Percentiles rank a stretch among this genome's conserved stretches.
phyloP scores from a whole-genome alignment of 1,284 basidiomycete genomes.

The Tilletiopsis washingtonensis region DNA sequence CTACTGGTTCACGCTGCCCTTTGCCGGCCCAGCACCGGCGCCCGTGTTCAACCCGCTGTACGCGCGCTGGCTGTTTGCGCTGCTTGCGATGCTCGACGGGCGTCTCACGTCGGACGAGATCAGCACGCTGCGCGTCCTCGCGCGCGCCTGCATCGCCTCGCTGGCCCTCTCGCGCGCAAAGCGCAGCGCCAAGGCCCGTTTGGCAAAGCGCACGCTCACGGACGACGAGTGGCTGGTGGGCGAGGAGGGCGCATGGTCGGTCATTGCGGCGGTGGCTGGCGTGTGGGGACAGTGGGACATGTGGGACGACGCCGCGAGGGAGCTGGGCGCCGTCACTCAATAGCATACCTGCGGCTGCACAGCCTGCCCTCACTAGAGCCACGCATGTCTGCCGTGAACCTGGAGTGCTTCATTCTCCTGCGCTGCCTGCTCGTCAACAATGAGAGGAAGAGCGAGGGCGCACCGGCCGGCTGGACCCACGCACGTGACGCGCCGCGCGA shows the following conservation, averaged over 20 bases:
- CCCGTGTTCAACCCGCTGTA: constrained; percentile 59
- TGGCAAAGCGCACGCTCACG: constrained; percentile 8
- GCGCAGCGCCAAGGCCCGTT: constrained; percentile 11
- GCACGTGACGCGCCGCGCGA: too few relatives aligned
- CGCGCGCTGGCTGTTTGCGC: constrained; percentile 72
- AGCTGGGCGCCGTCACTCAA: too few relatives aligned
- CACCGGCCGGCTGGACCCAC: too few relatives aligned
- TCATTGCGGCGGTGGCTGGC: constrained; percentile 63
- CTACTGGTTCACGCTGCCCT: constrained; percentile 18
- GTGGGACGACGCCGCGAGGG: constrained; percentile 74
- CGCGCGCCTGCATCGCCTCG: constrained; percentile 62
- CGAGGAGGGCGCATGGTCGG: constrained; percentile 71
- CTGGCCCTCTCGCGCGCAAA: constrained; percentile 43
- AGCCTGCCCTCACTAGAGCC: too few relatives aligned
- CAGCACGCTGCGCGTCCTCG: constrained; percentile 66
- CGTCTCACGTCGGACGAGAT: constrained; percentile 69
- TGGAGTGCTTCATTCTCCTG: too few relatives aligned
- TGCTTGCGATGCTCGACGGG: constrained; percentile 66
- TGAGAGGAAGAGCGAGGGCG: too few relatives aligned
- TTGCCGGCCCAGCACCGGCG: constrained; percentile 7
- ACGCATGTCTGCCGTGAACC: too few relatives aligned
- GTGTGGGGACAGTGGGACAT: constrained; percentile 82
- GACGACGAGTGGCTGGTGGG: constrained; percentile 47
- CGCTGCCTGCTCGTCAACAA: too few relatives aligned
- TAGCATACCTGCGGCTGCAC: too few relatives aligned